These are phyloP conservation scores for Epichloe amarillans DNA, from an alignment of 2,329 filamentous ascomycete genomes.

Conservation along the genomic window DNA sequence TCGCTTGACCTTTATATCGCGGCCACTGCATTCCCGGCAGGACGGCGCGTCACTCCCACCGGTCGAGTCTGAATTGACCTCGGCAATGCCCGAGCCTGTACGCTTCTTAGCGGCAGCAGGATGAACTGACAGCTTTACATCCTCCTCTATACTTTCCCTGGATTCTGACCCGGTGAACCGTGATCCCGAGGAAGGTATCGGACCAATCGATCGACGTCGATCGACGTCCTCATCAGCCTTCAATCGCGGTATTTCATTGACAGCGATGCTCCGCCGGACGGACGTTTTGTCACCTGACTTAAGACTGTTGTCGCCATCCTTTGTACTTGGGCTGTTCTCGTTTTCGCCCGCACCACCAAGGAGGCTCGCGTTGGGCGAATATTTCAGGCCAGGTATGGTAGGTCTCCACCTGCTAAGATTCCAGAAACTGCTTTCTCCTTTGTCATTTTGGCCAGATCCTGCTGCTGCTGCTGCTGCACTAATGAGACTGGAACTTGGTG, in stretches of 20 bases:
- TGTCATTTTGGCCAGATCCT: constrained; percentile 25
- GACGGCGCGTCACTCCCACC: constrained; percentile 8
- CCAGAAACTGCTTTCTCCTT: constrained; percentile 38
- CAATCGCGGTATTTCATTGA: constrained; percentile 15
- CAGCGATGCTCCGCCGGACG: constrained; percentile 18
- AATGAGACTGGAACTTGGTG: constrained; percentile 41
- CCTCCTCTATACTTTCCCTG: constrained; percentile 10
- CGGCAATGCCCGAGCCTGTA: constrained; percentile 21
- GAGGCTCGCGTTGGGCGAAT: constrained; percentile 14
- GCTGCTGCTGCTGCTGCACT: constrained; percentile 17
- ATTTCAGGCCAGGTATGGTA: constrained; percentile 22
- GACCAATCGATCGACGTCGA: constrained; percentile 19
- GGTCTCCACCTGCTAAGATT: constrained; percentile 41
- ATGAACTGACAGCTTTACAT: neutral
- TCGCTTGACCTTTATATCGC: constrained; percentile 1
- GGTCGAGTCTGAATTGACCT: constrained; percentile 16
- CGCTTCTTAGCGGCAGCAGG: constrained; percentile 13
- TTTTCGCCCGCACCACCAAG: constrained; percentile 9
- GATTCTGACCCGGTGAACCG: constrained; percentile 11
- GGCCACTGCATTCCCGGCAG: constrained; percentile 6
- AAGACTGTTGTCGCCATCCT: constrained; percentile 10
- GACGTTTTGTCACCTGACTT: constrained; percentile 21
- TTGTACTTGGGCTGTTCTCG: constrained; percentile 12
- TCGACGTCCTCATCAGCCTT: constrained; percentile 13
- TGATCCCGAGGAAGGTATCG: constrained; percentile 9